Conservation (phyloP, 106 monocot genomes). For the Alisma plantagoaquatica region DNA sequence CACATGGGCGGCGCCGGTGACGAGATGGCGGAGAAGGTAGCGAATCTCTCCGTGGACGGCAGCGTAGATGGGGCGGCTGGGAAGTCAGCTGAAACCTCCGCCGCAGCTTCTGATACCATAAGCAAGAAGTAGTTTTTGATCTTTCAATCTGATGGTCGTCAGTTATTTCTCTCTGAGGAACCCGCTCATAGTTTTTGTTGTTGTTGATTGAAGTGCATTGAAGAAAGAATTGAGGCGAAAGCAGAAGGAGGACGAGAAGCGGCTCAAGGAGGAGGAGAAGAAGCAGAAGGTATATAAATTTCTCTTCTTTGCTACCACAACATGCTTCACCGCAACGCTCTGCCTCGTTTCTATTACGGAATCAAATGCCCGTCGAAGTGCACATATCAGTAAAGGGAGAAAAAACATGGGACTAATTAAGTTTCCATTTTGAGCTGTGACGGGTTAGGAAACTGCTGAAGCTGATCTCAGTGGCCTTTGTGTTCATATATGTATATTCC, state of each 20-base stretch:
- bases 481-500: too few relatives aligned
- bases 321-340: too few relatives aligned
- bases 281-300: conserved; percentile 42
- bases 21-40: conserved; percentile 14
- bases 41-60: conserved; percentile 25
- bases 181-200: background rate
- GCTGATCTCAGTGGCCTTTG: too few relatives aligned
- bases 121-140: conserved; percentile 41
- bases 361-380: too few relatives aligned
- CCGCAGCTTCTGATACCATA: conserved; percentile 6
- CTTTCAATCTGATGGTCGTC: background rate
- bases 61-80: too few relatives aligned
- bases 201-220: conserved; percentile 20
- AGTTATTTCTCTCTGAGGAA: background rate
- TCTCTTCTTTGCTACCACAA: too few relatives aligned
- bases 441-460: too few relatives aligned
- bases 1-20: conserved; percentile 33
- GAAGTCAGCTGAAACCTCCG: too few relatives aligned
- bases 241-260: conserved; percentile 49
- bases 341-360: too few relatives aligned
- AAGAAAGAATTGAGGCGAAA: conserved; percentile 51
- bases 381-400: too few relatives aligned
- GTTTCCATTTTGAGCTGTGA: too few relatives aligned
- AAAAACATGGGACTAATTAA: too few relatives aligned
- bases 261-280: conserved; percentile 39